phyloP scores from a whole-genome alignment of 768 basidiomycete species.

The Hygrophorus pudorinus region DNA sequence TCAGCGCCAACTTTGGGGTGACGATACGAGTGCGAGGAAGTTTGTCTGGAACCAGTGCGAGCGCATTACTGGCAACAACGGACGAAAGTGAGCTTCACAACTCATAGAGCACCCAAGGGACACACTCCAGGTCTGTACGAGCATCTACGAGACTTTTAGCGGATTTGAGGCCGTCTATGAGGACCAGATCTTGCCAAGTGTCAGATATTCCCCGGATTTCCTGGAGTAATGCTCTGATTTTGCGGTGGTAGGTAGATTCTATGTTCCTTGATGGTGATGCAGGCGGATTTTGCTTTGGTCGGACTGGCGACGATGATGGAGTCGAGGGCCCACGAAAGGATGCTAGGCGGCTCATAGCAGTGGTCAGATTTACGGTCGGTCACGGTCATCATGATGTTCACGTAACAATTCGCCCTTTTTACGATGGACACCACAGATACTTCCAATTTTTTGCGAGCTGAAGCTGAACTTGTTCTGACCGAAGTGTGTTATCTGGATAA shows the following conservation, averaged over 20 bases:
- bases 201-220: conserved; percentile 54
- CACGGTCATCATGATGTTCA: background rate
- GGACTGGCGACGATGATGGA: conserved; percentile 57
- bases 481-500: conserved; percentile 31
- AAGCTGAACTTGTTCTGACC: conserved; percentile 56
- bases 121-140: conserved; percentile 80
- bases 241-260: conserved; percentile 79
- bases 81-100: conserved; percentile 5
- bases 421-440: conserved; percentile 13
- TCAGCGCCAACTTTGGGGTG: conserved; percentile 51
- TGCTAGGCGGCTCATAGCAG: conserved; percentile 39
- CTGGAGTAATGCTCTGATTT: conserved; percentile 54
- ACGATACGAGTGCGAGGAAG: conserved; percentile 53
- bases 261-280: conserved; percentile 37
- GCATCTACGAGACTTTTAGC: conserved; percentile 62
- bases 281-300: conserved; percentile 29
- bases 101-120: conserved; percentile 7
- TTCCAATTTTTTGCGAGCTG: conserved; percentile 59
- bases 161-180: conserved; percentile 72
- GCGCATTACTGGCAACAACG: conserved; percentile 43
- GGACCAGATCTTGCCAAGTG: conserved; percentile 80
- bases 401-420: too few species aligned
- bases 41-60: conserved; percentile 43
- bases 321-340: conserved; percentile 78
- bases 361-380: too few species aligned